Conservation (phyloP, 768 basidiomycete species). For the Tulasnella sp. region DNA sequence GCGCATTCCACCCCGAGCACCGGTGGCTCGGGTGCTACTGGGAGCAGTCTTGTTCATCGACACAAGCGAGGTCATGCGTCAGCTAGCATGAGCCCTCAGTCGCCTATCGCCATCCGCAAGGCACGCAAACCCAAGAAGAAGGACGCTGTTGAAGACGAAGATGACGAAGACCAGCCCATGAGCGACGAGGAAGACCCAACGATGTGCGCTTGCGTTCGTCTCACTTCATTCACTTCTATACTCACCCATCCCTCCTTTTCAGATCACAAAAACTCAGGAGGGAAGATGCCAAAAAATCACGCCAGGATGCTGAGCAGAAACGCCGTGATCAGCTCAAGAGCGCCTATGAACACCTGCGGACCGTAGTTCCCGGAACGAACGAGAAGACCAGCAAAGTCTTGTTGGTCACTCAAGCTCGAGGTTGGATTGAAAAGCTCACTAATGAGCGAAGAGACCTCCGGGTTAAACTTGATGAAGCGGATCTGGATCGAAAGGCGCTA, state of each 20-base stretch:
- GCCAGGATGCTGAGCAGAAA: constrained; percentile 23
- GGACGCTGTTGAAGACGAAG: constrained; percentile 11
- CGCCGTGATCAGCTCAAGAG: constrained; percentile 22
- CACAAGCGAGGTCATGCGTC: constrained; percentile 6
- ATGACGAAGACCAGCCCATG: constrained; percentile 11
- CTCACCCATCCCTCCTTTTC: not conserved
- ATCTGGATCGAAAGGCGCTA: not conserved
- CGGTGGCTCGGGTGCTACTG: constrained; percentile 10
- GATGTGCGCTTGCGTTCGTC: not conserved
- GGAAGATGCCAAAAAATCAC: constrained; percentile 22
- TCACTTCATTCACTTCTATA: not conserved
- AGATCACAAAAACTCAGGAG: constrained; percentile 10
- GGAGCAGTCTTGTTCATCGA: constrained; percentile 12
- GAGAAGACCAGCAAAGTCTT: constrained; percentile 23
- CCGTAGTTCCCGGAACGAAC: constrained; percentile 12
- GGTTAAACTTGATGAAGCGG: not conserved
- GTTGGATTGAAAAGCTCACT: constrained; percentile 16
- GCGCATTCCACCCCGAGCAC: constrained; percentile 13
- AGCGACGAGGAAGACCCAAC: constrained; percentile 10
- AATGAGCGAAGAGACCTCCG: not conserved
- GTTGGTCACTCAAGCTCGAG: constrained; percentile 13
- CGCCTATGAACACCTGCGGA: constrained; percentile 19
- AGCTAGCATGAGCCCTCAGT: constrained; percentile 14
- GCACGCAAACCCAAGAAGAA: constrained; percentile 11
- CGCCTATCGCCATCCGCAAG: constrained; percentile 10